Evolutionary conservation across 208 protist species (phyloP), one percentile per base, ranked within the genome.

Genomic region (Histomonas meleagridis): DNA sequence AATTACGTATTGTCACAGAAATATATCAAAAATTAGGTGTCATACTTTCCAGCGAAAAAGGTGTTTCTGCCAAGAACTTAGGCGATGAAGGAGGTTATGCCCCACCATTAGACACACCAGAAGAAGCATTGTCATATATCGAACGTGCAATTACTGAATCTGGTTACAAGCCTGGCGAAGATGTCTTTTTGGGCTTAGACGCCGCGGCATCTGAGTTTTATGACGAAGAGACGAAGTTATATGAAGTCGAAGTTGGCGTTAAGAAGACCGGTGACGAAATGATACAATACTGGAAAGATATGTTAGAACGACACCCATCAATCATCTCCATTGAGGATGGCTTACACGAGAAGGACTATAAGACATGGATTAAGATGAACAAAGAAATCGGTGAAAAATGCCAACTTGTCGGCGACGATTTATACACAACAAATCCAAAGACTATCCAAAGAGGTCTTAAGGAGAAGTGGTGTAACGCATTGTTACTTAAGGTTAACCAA

Each of bases 401-500:
- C 18, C 97, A 99, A 95, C 96, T 99, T 92, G 97, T 99, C 40
- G 98, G 98, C 92, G 98, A 99, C 93, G 98, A 99, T 94, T 95
- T 99, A 26, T 96, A 97, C 26, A 97, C 98, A 69, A 99, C 98
- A 26, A 99, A 99, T 95, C 95, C 97, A 70, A 96, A 96, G 91
- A 96, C 96, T 93, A 97, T 99, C 53, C 93, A 97, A 93, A 97
- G 94, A 92, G 98, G 95, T 91, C 94, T 97, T 38, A 92, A 96
- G 5, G 93, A 95, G 48, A 96, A 97, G 92, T 95, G 97, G 12
- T 98, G 97, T 95, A 99, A 98, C 95, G 96, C 97, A 78, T 96
- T 99, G 43, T 96, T 99, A 26, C 96, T 99, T 81, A 99, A 99
- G 95, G 78, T 94, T 26, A 99, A 99, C 95, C 98, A 99, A 95